Base-by-base conservation (phyloP, 805 yeast genomes). In the Starmerella tilneyi region DNA sequence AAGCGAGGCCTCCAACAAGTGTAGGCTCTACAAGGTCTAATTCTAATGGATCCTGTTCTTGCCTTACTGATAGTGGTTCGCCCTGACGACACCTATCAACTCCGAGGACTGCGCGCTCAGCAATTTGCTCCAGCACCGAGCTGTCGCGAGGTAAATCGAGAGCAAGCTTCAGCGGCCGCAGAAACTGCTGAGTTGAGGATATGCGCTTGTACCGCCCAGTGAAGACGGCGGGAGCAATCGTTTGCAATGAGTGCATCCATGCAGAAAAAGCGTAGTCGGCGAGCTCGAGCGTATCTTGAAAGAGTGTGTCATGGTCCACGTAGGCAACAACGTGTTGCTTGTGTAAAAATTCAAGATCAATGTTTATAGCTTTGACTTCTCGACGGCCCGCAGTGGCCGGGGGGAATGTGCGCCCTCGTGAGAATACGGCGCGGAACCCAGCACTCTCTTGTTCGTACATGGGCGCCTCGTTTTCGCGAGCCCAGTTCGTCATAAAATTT, bases 171-270 rank as follows among this genome's bases (percentile, higher is more conserved):
- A 48, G n/a, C 8, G 52, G 47, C 17, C 47, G 41, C 11, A 48
- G 19, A 4, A 42, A 34, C 4, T 44, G 47, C 30, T 27, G 13
- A 11, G 35, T 5, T 5, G 33, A 11, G 5, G 22, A 12, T 6
- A 49, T 30, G n/a, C 46, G 29, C 30, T n/a, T 9, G 17, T 29
- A 8, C 32, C 7, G 15, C 12, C 15, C 19, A 9, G 43, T 23
- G 41, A 50, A 50, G 2, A 48, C 42, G 5, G 41, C 40, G 3
- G 54, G 54, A 11, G 54, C 54, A 1, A 50, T 8, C 8, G 26
- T 5, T 4, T 23, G 33, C 8, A 37, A 27, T 9, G 40, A 19
- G 6, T 16, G 16, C 26, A 43, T 22, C 17, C 38, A 30, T 3
- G 15, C 21, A 6, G 9, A 11, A 33, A 50, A 31, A 2, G 32